Evolutionary conservation across 2,329 filamentous ascomycete genomes (phyloP), one percentile per base, ranked within the genome.

Genomic region (Metarhizium robertsii): DNA sequence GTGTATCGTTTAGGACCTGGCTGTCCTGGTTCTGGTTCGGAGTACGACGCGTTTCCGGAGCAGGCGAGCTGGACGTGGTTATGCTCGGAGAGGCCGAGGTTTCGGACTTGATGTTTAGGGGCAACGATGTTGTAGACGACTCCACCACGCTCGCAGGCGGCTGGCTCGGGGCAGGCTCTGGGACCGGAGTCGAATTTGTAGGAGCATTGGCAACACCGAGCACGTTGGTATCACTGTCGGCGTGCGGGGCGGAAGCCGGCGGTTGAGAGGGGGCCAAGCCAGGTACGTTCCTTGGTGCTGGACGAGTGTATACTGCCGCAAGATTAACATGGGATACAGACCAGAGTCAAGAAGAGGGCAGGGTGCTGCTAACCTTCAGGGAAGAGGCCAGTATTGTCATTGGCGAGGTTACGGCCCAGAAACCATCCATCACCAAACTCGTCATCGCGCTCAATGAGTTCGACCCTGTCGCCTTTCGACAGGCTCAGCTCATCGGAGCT

Each of bases 401-500:
- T 91, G 61, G 80, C 77, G 62, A 90, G 72, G 71, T 92, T 88
- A 65, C 83, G 83, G 58, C 85, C 89, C 65, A 92, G 70, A 67
- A 88, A 95, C 89, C 88, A 92, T 54, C 90, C 89, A 70, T 95
- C 89, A 58, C 88, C 88, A 69, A 94, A 95, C 68, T 94, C 89
- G 69, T 94, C 89, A 68, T 94, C 89, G 65, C 88, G 81, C 73
- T 94, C 89, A 60, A 92, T 83, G 59, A 95, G 75, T 73, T 92
- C 87, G 59, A 95, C 86, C 60, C 87, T 84, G 65, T 94, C 88
- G 63, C 88, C 92, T 67, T 95, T 95, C 55, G 83, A 78, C 61
- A 99, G 79, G 63, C 84, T 95, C 66, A 99, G 79, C 77, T 99
- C 94, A 73, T 99, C 94, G 56, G 89, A 87, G 71, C 91, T 95